Base-by-base conservation (phyloP, 805 yeast species). In the Cyberlindnera amylophila region DNA sequence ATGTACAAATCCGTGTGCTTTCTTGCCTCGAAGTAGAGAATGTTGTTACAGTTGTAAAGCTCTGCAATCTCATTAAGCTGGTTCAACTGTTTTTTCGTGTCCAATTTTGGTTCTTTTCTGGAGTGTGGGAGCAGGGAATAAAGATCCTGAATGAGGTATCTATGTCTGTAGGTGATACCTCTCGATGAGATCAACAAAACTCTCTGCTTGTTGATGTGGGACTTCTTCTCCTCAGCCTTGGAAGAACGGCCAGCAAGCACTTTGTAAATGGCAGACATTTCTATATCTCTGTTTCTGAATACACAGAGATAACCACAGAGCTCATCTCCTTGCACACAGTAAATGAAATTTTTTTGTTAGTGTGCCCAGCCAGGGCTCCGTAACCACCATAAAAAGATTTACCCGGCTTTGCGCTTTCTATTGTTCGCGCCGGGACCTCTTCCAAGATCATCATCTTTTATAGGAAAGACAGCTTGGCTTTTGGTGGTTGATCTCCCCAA, bases 41-140 rank as follows among this genome's bases (percentile, higher is more conserved):
- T 78, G 62, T 93, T 93, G 69, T 93, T 93, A 75, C 99, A 93
- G 73, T 93, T 93, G 77, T 91, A 89, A 50, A 93, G 72, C 60
- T 93, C 99, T 3, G 98, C 98, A 48, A 90, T 85, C 69, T 93
- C 99, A 60, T 93, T 93, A 46, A 93, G 74, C 63, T 89, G 91
- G 62, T 78, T 77, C 50, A 91, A 74, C 63, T 87, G 86, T 62
- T 90, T 86, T 67, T 93, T 93, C 45, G 90, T 82, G 66, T 93
- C 99, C 58, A 91, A 75, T 63, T 93, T 93, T 47, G 97, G 95
- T 67, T 93, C 99, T 61, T 90, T 91, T 64, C 96, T 81, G 32
- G 96, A 83, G 62, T 93, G 99, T 43, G 99, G 99, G 62, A 93
- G 68, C 62, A 93, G 70, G 17, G 79, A 66, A 52, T 79, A 69